Base-by-base conservation (phyloP, 2,329 filamentous ascomycete genomes). In the Neophaeococcomyces mojaviensis region DNA sequence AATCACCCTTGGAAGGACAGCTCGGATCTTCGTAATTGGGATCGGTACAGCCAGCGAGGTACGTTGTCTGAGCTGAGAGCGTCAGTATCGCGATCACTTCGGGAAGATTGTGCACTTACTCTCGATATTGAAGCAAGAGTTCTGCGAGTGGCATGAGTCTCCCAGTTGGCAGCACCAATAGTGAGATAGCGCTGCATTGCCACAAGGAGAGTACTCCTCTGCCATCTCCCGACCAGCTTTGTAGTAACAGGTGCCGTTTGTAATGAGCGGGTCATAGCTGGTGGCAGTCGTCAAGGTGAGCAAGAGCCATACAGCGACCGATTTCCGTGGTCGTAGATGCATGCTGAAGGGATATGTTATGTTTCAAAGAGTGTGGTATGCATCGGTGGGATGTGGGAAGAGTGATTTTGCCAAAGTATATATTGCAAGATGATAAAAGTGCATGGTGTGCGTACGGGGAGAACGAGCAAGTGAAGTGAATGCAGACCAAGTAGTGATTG, bases 21-120 rank as follows among this genome's bases (percentile, higher is more conserved):
- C 20, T 48, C 4, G 36, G 13, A 40, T 57, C 47, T 34, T 51
- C 31, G 42, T 56, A 58, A 28, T 39, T 37, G 5, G 47, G 40
- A 32, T 57, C 54, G 7, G 56, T 57, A 34, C 55, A 57, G 33
- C 56, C 56, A 15, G 53, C 51, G 4, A 56, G 39, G 40, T 58
- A 57, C 9, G 55, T 57, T 15, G 55, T 52, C 15, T 50, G 48
- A 39, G 48, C 50, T 54, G 18, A 10, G 8, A 22, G 7, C 12
- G 31, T 54, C 33, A 55, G 47, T 8, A 35, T 28, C 10, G 24
- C 24, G 24, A 28, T 28, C 5, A 28, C 5, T 28, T 28, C 5
- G 5, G 10, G 24, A 10, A 5, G 24, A 28, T 28, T n/a, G 12
- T 20, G 37, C 12, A 18, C 42, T 32, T 46, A 52, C 49, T 51